Conservation (phyloP, 2,329 filamentous ascomycete genomes). For the Stachybotrys echinatus region DNA sequence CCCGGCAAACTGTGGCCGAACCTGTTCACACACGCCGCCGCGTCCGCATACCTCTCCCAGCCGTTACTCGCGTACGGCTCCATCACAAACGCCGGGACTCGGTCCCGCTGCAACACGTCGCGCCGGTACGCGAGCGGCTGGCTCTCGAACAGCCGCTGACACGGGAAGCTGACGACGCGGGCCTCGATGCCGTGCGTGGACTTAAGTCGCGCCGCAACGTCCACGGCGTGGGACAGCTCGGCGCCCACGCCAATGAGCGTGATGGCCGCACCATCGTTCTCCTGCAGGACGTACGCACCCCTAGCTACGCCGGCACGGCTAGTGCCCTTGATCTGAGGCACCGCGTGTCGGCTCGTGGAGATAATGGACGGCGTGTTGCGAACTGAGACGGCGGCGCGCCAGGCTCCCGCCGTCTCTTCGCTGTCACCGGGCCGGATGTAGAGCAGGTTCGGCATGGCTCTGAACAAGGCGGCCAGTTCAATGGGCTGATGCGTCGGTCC, state of each 20-base stretch:
- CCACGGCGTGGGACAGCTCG: conserved; percentile 26
- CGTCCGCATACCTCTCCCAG: no score
- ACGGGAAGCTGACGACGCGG: conserved; percentile 32
- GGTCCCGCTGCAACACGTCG: no score
- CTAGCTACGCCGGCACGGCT: conserved; percentile 32
- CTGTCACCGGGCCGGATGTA: conserved; percentile 56
- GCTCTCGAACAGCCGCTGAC: conserved; percentile 29
- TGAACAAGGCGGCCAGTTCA: conserved; percentile 28
- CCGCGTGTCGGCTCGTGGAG: conserved; percentile 43
- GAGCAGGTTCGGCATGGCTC: conserved; percentile 51
- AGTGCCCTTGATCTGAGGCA: conserved; percentile 13
- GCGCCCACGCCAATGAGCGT: conserved; percentile 36
- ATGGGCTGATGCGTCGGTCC: conserved; percentile 57
- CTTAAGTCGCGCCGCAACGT: conserved; percentile 29
- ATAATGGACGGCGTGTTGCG: conserved; percentile 39
- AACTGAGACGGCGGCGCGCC: conserved; percentile 38
- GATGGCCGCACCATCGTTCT: conserved; percentile 36
- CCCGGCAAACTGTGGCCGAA: no score
- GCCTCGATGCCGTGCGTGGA: conserved; percentile 22
- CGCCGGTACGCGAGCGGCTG: conserved; percentile 34
- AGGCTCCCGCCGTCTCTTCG: conserved; percentile 53
- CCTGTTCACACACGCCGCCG: no score
- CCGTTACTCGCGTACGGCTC: no score
- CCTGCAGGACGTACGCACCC: conserved; percentile 41
- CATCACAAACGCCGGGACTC: no score